Percentiles rank a stretch among this genome's conserved stretches.
These are phyloP conservation scores for Ramularia endophylla DNA, from an alignment of 2,329 filamentous ascomycete species.

Conservation along the genomic window DNA sequence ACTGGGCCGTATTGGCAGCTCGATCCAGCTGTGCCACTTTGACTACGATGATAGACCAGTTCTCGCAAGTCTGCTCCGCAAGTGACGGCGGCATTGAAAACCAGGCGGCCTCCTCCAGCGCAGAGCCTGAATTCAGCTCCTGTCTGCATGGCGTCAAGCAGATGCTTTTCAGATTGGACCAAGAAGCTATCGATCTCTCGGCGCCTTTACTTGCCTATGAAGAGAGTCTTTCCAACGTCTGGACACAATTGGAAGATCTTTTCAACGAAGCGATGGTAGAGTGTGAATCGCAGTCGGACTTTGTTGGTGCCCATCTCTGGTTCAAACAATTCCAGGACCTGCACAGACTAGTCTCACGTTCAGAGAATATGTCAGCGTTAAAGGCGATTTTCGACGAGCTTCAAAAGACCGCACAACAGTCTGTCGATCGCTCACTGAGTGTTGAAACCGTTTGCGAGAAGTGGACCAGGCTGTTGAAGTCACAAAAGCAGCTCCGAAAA, in stretches of 20 bases:
- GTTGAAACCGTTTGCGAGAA: slow-evolving; percentile 9
- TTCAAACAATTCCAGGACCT: slow-evolving; percentile 16
- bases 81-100: too few species aligned
- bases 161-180: too few species aligned
- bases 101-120: too few species aligned
- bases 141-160: too few species aligned
- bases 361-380: slow-evolving; percentile 4
- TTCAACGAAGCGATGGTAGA: slow-evolving; percentile 69
- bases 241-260: slow-evolving; percentile 36
- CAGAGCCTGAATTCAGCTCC: too few species aligned
- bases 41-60: slow-evolving; percentile 8
- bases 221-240: slow-evolving; percentile 2
- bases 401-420: slow-evolving; percentile 7
- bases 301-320: slow-evolving; percentile 71
- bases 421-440: slow-evolving; percentile 5
- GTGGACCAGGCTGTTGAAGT: slow-evolving; percentile 9
- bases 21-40: slow-evolving; percentile 1
- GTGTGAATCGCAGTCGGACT: slow-evolving; percentile 73
- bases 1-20: slow-evolving; percentile 12
- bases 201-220: not conserved
- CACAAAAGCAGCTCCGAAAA: slow-evolving; percentile 6
- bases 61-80: not conserved
- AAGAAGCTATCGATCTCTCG: too few species aligned
- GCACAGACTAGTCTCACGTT: slow-evolving; percentile 5
- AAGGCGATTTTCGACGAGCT: slow-evolving; percentile 8